Conservation (phyloP, 2,329 filamentous ascomycete species). For the Penicillium sp. region DNA sequence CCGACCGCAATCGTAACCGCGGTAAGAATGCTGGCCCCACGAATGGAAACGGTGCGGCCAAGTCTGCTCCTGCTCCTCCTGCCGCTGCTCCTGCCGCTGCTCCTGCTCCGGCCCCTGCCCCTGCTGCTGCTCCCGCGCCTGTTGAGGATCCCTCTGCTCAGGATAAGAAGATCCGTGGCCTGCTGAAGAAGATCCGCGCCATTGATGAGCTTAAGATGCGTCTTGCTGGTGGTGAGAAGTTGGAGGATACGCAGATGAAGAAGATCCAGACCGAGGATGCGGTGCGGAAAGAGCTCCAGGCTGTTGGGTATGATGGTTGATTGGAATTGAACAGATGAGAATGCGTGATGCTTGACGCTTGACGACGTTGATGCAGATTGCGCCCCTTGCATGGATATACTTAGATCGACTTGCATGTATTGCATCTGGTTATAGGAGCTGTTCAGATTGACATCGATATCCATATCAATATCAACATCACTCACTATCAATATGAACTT, state of each 20-base stretch:
- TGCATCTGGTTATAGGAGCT: slow-evolving; percentile 9
- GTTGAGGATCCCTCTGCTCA: slow-evolving; percentile 63
- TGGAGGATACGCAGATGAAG: slow-evolving; percentile 97
- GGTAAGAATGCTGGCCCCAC: slow-evolving; percentile 33
- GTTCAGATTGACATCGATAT: not conserved
- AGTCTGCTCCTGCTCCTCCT: slow-evolving; percentile 33
- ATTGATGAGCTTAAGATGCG: slow-evolving; percentile 99
- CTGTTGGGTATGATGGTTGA: slow-evolving; percentile 52
- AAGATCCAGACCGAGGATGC: slow-evolving; percentile 89
- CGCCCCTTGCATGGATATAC: slow-evolving; percentile 9
- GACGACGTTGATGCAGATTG: slow-evolving; percentile 6
- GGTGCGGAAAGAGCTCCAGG: slow-evolving; percentile 79
- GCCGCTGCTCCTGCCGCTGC: slow-evolving; percentile 14
- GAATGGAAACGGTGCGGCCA: slow-evolving; percentile 34
- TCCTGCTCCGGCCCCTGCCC: slow-evolving; percentile 17
- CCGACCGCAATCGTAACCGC: slow-evolving; percentile 57
- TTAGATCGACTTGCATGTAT: slow-evolving; percentile 8
- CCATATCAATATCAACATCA: slow-evolving; percentile 3
- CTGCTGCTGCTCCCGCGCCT: slow-evolving; percentile 29
- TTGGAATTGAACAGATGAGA: slow-evolving; percentile 1
- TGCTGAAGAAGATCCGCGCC: slow-evolving; percentile 95
- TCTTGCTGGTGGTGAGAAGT: slow-evolving; percentile 87
- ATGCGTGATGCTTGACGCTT: not conserved
- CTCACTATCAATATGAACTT: not conserved
- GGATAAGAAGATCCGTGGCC: slow-evolving; percentile 89